These are phyloP conservation scores for Geotrichum europaeum DNA, from an alignment of 1,139 yeast genomes.

Conservation along the genomic window DNA sequence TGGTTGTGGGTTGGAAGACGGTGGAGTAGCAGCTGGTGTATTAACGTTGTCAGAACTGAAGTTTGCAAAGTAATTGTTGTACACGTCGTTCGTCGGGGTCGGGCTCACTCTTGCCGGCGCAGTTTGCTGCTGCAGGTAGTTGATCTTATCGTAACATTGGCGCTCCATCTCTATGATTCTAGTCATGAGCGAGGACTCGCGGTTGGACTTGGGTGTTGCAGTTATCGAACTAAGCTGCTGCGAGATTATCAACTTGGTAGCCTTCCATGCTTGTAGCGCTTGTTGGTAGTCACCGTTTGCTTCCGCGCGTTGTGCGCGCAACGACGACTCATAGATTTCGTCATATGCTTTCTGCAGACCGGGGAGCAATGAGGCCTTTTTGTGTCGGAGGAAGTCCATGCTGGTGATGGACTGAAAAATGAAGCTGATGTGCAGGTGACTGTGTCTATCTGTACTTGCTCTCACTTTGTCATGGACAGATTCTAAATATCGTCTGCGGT, in stretches of 20 bases:
- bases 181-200: slow-evolving; percentile 31
- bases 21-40: background rate
- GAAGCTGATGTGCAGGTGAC: background rate
- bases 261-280: slow-evolving; percentile 31
- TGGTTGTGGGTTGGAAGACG: background rate
- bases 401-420: background rate
- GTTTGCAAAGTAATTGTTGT: background rate
- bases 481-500: background rate
- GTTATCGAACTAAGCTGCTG: slow-evolving; percentile 28
- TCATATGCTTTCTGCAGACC: slow-evolving; percentile 32
- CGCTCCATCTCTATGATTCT: slow-evolving; percentile 34
- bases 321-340: slow-evolving; percentile 35
- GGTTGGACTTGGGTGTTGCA: slow-evolving; percentile 25
- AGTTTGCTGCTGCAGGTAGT: slow-evolving; percentile 19
- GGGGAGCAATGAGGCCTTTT: slow-evolving; percentile 14
- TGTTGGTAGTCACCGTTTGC: slow-evolving; percentile 29
- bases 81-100: background rate
- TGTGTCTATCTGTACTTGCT: background rate
- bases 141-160: slow-evolving; percentile 35
- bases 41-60: background rate
- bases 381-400: slow-evolving; percentile 14
- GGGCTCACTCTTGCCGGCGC: background rate
- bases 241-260: slow-evolving; percentile 28
- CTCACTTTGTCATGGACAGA: background rate
- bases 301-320: slow-evolving; percentile 34